Evolutionary conservation across 2,329 filamentous ascomycete species (phyloP), one percentile per base, ranked within the genome.

Genomic region (Acrodontium crateriforme): DNA sequence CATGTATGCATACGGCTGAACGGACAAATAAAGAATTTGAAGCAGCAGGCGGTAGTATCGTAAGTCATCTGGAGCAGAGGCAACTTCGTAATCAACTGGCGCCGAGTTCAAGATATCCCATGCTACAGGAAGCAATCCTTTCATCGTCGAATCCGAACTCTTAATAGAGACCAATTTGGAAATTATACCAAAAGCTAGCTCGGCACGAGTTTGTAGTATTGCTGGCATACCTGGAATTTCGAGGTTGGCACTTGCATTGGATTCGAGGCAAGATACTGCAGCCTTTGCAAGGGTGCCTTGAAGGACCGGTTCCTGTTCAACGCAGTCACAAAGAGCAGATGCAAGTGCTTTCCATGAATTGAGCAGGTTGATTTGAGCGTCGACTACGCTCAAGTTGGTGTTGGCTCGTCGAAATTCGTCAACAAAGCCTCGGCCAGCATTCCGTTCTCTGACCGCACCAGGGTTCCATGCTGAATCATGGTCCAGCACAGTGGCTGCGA

Each of bases 321-420:
- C 53, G 30, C 43, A 47, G n/a, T 71, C 71, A 49, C 78, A 82
- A 26, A 98, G 67, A 46, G 94, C 87, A 27, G 89, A 66, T 9
- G 87, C 71, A 6, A 98, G 65, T 34, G 82, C 75, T 51, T 91
- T 85, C 83, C 87, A 95, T 30, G 82, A 79, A 43, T 82, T 74
- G 38, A 94, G 78, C 11, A 98, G 69, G 23, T 74, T 70, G 39
- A 89, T 76, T 59, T 98, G 84, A 14, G 87, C 81, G 52, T 95
- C 84, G 18, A 98, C 83, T 18, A 93, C 63, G 14, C 85, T 92
- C 28, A 98, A 54, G 53, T 98, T 95, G 37, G 78, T 62, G 52
- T 98, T 98, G 22, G 87, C 89, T 35, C 74, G 74, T 45, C 76
- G 71, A 56, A 98, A 77, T 50, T 98, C 89, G 26, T 71, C 69